Percentiles rank a stretch among this genome's conserved stretches.
Conservation (phyloP, 345 rosid genomes). For the Xanthoceras sorbifolium region DNA sequence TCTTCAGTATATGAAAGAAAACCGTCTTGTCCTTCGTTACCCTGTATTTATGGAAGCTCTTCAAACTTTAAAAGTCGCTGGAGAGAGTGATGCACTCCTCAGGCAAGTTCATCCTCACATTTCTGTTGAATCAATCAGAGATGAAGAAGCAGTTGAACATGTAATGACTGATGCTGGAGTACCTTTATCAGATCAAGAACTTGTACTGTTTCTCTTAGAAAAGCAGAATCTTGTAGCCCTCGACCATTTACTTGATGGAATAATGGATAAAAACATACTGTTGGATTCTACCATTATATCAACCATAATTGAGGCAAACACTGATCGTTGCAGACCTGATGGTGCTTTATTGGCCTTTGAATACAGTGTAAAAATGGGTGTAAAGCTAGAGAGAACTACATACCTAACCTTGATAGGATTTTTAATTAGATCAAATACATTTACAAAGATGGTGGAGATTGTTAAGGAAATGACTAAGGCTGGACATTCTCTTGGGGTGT, state of each 20-base stretch:
- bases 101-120: conserved; percentile 73
- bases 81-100: conserved; percentile 56
- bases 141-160: conserved; percentile 23
- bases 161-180: conserved; percentile 21
- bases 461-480: conserved; percentile 53
- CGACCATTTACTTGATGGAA: conserved; percentile 50
- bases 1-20: conserved; percentile 67
- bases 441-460: conserved; percentile 45
- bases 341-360: conserved; percentile 68
- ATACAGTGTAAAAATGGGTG: conserved; percentile 50
- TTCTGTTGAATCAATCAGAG: conserved; percentile 30
- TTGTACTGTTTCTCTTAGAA: conserved; percentile 55
- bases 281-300: conserved; percentile 55
- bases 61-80: conserved; percentile 46
- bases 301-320: conserved; percentile 47
- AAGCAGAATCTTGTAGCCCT: conserved; percentile 64
- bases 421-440: conserved; percentile 48
- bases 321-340: conserved; percentile 40
- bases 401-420: conserved; percentile 64
- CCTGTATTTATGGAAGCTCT: conserved; percentile 64
- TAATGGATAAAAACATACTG: conserved; percentile 36
- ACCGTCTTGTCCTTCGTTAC: conserved; percentile 57
- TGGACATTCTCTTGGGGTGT: conserved; percentile 60
- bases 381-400: conserved; percentile 51
- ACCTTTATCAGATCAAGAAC: conserved; percentile 44